phyloP scores from a whole-genome alignment of 2,329 filamentous ascomycete genomes.

The Aspergillus ochraceus region DNA sequence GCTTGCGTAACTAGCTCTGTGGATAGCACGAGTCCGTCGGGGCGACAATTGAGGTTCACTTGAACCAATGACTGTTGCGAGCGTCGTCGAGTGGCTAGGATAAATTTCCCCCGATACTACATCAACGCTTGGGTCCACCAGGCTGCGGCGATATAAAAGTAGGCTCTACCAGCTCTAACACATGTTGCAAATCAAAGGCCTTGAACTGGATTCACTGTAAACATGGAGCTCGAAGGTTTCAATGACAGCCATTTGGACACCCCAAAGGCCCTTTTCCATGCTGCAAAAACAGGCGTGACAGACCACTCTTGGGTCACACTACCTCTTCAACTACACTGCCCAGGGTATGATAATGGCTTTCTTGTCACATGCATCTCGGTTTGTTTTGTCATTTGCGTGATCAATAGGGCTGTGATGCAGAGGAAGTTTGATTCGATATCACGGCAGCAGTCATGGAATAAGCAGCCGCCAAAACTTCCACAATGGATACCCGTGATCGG shows the following conservation, averaged over 20 bases:
- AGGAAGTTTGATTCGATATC: not conserved
- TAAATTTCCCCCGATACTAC: not conserved
- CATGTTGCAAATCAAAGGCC: not conserved
- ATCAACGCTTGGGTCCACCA: not conserved
- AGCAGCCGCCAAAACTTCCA: not conserved
- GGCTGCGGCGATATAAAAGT: not conserved
- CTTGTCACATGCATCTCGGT: not conserved
- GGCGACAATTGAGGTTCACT: not conserved
- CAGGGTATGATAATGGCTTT: not conserved
- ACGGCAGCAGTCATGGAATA: not conserved
- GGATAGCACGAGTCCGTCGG: not conserved
- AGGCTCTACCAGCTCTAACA: not conserved
- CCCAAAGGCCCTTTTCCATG: not conserved
- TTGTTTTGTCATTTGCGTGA: not conserved
- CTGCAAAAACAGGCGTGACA: not conserved
- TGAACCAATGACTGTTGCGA: not conserved
- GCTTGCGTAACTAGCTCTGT: not conserved
- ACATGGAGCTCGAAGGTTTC: not conserved
- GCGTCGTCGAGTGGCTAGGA: no score
- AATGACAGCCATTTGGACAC: not conserved
- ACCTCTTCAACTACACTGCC: not conserved
- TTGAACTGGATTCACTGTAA: not conserved
- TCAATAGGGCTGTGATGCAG: not conserved
- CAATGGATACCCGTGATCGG: not conserved
- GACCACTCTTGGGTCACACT: not conserved